These are phyloP conservation scores for Phytophthora aleatoria DNA, from an alignment of 352 stramenopile genomes.

Conservation along the genomic window DNA sequence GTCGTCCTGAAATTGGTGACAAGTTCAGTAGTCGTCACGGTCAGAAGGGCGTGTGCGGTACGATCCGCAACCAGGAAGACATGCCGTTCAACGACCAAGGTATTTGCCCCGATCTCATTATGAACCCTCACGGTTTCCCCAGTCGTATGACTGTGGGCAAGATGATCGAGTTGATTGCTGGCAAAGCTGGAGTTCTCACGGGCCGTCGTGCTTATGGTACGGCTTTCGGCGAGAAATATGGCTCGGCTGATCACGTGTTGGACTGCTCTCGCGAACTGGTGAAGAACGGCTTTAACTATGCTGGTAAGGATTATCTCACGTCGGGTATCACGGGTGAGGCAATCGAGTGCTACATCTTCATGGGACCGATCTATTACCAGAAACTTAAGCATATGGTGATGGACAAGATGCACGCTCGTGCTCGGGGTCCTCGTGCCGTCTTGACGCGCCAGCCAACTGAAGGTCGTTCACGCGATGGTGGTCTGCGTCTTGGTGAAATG, in stretches of 20 bases:
- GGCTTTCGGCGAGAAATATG: constrained; percentile 98
- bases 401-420: constrained; percentile 99
- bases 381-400: constrained; percentile 99
- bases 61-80: constrained; percentile 96
- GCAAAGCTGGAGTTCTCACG: constrained; percentile 97
- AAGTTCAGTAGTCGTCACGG: constrained; percentile 99
- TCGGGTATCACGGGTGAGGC: constrained; percentile 95
- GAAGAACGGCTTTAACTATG: constrained; percentile 98
- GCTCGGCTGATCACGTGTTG: constrained; percentile 93
- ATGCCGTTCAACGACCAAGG: constrained; percentile 99
- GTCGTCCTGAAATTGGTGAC: constrained; percentile 98
- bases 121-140: constrained; percentile 99
- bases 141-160: constrained; percentile 99
- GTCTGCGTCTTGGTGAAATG: constrained; percentile 99
- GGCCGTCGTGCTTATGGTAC: constrained; percentile 98
- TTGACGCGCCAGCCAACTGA: constrained; percentile 99
- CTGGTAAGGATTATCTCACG: constrained; percentile 97
- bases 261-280: constrained; percentile 95
- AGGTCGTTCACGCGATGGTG: constrained; percentile 97
- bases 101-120: constrained; percentile 99
- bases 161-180: constrained; percentile 99
- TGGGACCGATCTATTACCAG: constrained; percentile 99
- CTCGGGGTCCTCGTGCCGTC: constrained; percentile 93
- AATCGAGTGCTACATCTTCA: constrained; percentile 99
- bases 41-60: constrained; percentile 99